Evolutionary conservation across 2,329 filamentous ascomycete genomes (phyloP).

Genomic region (Epichloe sibirici): DNA sequence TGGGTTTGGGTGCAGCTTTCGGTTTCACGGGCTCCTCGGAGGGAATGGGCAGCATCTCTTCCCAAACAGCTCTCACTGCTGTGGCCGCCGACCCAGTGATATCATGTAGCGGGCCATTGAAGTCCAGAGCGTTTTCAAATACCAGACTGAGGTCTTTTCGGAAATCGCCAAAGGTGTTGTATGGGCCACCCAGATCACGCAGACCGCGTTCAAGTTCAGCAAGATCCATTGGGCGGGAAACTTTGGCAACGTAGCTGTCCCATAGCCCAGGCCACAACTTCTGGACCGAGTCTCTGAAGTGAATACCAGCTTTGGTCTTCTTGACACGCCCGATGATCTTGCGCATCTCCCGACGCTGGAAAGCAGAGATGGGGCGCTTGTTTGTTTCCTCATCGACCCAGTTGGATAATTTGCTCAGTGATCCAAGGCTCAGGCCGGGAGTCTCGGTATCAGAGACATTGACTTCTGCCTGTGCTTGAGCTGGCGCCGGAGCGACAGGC

Average conservation of each 20-base stretch:
- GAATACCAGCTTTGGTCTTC: conserved; percentile 68
- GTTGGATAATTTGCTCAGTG: conserved; percentile 21
- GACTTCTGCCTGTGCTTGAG: conserved; percentile 4
- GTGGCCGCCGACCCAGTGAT: conserved; percentile 47
- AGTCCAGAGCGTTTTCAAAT: conserved; percentile 63
- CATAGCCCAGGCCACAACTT: conserved; percentile 64
- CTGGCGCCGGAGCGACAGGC: conserved; percentile 7
- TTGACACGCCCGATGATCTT: conserved; percentile 63
- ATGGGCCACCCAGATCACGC: conserved; percentile 47
- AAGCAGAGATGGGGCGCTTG: conserved; percentile 40
- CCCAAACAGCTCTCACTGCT: conserved; percentile 45
- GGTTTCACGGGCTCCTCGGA: conserved; percentile 45
- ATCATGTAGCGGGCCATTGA: conserved; percentile 70
- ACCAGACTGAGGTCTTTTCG: conserved; percentile 65
- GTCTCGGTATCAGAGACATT: conserved; percentile 5
- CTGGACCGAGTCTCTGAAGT: conserved; percentile 70
- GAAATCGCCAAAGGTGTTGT: conserved; percentile 59
- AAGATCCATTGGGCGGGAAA: conserved; percentile 76
- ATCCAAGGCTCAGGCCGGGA: conserved; percentile 7
- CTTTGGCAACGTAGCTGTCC: conserved; percentile 53
- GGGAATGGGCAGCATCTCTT: conserved; percentile 31
- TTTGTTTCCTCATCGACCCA: conserved; percentile 32
- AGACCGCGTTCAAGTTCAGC: conserved; percentile 70
- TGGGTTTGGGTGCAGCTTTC: conserved; percentile 33
- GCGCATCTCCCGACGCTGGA: conserved; percentile 50